Conservation (phyloP, 352 stramenopile species). For the Phytophthora podocarpi region DNA sequence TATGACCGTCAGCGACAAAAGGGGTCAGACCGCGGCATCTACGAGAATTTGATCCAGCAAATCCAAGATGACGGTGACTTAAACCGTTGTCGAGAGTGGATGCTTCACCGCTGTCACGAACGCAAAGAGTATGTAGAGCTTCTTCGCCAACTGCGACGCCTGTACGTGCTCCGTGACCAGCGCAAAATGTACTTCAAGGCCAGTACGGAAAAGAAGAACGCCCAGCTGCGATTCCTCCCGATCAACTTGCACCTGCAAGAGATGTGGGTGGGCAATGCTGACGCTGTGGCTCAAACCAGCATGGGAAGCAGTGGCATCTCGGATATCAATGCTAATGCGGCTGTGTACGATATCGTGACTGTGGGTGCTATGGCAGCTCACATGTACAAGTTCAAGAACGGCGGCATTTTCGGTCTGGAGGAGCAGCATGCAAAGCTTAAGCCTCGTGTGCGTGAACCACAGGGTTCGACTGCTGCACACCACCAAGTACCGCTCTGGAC, state of each 20-base stretch:
- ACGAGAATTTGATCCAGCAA: constrained; percentile 90
- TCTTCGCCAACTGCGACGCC: constrained; percentile 59
- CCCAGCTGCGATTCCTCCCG: constrained; percentile 75
- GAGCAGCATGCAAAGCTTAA: constrained; percentile 79
- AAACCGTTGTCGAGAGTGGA: constrained; percentile 86
- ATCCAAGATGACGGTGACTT: constrained; percentile 88
- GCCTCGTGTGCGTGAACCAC: constrained; percentile 54
- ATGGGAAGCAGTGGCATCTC: constrained; percentile 35
- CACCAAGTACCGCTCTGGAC: constrained; percentile 82
- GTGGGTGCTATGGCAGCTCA: constrained; percentile 87
- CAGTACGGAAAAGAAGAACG: constrained; percentile 88
- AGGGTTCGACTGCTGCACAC: constrained; percentile 46
- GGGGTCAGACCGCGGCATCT: constrained; percentile 80
- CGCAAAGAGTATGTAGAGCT: constrained; percentile 79
- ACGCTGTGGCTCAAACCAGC: constrained; percentile 43
- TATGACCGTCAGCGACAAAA: constrained; percentile 82
- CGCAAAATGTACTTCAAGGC: constrained; percentile 88
- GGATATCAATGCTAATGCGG: constrained; percentile 32
- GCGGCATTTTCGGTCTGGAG: constrained; percentile 76
- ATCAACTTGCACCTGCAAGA: constrained; percentile 89
- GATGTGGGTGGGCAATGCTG: constrained; percentile 81
- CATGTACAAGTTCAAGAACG: constrained; percentile 91
- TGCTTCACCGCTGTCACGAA: constrained; percentile 64
- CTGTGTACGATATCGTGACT: constrained; percentile 86
- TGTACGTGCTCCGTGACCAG: constrained; percentile 73